phyloP scores from a whole-genome alignment of 352 stramenopile species.

The Pythium aristosporum region DNA sequence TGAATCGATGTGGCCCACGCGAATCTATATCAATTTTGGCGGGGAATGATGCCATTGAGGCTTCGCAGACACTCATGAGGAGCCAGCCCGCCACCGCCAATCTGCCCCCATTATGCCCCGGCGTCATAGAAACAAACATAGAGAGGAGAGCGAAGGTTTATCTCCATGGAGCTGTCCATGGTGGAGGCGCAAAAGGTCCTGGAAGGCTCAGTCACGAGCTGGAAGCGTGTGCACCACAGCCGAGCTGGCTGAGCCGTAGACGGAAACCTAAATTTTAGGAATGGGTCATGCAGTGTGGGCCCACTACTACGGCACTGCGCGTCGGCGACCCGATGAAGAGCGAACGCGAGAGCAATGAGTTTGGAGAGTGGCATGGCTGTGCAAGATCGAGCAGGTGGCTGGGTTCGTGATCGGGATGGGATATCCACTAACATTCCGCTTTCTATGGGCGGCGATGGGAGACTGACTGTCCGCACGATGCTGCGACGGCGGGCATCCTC shows the following conservation, averaged over 20 bases:
- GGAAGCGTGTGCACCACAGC: neutral
- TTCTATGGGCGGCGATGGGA: too few species aligned
- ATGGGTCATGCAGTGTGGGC: neutral
- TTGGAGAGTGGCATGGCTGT: too few species aligned
- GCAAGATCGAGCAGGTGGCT: too few species aligned
- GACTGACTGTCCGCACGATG: too few species aligned
- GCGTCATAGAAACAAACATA: neutral
- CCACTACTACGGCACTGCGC: too few species aligned
- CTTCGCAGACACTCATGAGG: neutral
- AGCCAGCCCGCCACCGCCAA: neutral
- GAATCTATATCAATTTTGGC: constrained; percentile 9
- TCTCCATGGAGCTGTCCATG: neutral
- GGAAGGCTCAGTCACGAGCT: neutral
- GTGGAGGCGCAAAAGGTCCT: neutral
- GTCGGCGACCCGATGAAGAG: too few species aligned
- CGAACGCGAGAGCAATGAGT: too few species aligned
- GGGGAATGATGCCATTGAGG: neutral
- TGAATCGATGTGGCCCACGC: constrained; percentile 18
- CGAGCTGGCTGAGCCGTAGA: neutral
- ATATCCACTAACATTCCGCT: too few species aligned
- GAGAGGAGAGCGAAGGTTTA: too few species aligned
- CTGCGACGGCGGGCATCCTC: too few species aligned
- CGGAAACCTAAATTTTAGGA: constrained; percentile 24
- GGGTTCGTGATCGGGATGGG: too few species aligned
- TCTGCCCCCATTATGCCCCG: neutral